Conservation (phyloP, 148 eudicot species). For the Chenopodium album region DNA sequence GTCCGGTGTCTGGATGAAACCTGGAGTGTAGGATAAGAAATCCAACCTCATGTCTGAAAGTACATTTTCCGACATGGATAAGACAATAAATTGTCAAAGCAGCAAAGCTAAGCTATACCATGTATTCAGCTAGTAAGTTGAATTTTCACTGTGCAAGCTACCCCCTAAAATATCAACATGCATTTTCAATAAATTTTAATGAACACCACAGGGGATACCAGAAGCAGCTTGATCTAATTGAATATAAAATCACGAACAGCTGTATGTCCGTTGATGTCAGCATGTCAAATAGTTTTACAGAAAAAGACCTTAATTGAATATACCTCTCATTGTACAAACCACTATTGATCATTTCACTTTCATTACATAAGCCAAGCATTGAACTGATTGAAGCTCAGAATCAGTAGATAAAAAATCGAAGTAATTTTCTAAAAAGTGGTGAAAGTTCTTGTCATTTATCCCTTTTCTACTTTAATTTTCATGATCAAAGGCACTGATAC, state of each 20-base stretch:
- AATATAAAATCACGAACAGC: not conserved
- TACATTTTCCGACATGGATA: too few relatives aligned
- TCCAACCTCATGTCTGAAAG: too few relatives aligned
- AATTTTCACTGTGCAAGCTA: not conserved
- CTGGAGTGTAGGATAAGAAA: too few relatives aligned
- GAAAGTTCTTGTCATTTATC: not conserved
- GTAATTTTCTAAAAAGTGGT: not conserved
- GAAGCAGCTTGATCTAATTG: not conserved
- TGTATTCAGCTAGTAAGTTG: not conserved
- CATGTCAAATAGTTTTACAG: not conserved
- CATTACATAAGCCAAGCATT: not conserved
- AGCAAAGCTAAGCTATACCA: not conserved
- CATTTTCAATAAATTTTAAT: not conserved
- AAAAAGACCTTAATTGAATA: not conserved
- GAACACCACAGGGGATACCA: not conserved
- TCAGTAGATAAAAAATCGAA: not conserved
- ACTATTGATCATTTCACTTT: not conserved
- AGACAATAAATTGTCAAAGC: not conserved
- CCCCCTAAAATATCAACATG: not conserved
- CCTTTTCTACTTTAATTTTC: not conserved
- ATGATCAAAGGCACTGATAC: not conserved
- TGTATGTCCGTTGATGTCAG: not conserved
- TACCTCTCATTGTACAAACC: not conserved
- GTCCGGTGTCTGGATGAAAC: too few relatives aligned
- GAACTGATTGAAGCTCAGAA: not conserved